Conservation (phyloP, 257 asterid genomes). For the Solanum chilense region DNA sequence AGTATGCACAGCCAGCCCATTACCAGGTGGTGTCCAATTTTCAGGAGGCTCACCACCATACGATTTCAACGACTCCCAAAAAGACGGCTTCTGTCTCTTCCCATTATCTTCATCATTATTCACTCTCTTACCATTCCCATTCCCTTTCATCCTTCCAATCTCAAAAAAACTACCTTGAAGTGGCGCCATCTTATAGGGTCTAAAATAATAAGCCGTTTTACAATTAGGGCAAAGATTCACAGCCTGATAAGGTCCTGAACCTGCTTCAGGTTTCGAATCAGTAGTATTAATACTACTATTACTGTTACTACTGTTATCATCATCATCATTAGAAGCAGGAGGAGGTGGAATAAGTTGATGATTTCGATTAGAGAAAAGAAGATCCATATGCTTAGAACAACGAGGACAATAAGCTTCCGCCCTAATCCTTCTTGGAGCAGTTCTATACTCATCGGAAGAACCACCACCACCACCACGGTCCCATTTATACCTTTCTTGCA, state of each 20-base stretch:
- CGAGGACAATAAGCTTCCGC: conserved; percentile 96
- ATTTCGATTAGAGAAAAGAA: conserved; percentile 55
- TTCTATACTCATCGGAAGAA: conserved; percentile 11
- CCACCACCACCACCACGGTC: conserved; percentile 22
- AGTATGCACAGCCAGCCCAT: conserved; percentile 74
- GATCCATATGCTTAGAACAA: conserved; percentile 88
- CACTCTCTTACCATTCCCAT: conserved; percentile 27
- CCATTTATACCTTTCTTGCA: conserved; percentile 76
- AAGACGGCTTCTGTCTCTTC: conserved; percentile 47
- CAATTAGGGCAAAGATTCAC: conserved; percentile 88
- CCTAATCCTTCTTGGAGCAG: conserved; percentile 47
- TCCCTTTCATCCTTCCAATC: conserved; percentile 57
- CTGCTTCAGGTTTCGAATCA: background rate
- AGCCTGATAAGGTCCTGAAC: conserved; percentile 44
- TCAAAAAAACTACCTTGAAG: conserved; percentile 82
- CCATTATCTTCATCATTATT: conserved; percentile 33
- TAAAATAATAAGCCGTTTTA: conserved; percentile 76
- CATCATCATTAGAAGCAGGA: background rate
- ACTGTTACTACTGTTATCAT: background rate
- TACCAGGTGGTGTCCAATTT: conserved; percentile 52
- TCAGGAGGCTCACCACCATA: conserved; percentile 68
- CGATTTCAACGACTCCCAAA: conserved; percentile 76
- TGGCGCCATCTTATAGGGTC: conserved; percentile 68
- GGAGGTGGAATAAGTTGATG: conserved; percentile 51
- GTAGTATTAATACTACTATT: background rate